A percentile compares a stretch with the other conserved stretches of the same genome.
phyloP scores from a whole-genome alignment of 1,284 basidiomycete species.

The Moesziomyces antarcticus region DNA sequence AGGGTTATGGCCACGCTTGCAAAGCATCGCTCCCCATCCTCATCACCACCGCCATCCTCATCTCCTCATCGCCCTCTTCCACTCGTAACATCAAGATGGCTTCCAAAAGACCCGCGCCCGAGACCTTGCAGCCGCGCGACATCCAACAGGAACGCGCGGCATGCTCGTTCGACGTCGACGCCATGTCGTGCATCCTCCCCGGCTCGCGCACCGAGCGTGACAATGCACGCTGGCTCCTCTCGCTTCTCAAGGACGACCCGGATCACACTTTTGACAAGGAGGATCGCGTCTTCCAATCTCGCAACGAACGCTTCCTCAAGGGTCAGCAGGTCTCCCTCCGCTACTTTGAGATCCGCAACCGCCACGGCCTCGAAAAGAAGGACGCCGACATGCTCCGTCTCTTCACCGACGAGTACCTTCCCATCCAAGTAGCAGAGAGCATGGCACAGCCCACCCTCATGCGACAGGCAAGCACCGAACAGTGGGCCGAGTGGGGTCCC shows the following conservation, averaged over 20 bases:
- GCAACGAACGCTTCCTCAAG: conserved; percentile 50
- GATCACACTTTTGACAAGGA: conserved; percentile 52
- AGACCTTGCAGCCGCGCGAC: conserved; percentile 45
- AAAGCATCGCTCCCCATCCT: background rate
- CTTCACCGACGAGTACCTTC: conserved; percentile 56
- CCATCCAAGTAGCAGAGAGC: conserved; percentile 56
- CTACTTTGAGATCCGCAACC: conserved; percentile 56
- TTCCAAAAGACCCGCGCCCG: conserved; percentile 38
- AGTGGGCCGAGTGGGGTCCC: conserved; percentile 54
- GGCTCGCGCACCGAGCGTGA: conserved; percentile 42
- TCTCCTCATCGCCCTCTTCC: background rate
- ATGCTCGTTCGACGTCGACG: conserved; percentile 51
- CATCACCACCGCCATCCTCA: background rate
- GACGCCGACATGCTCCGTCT: conserved; percentile 53
- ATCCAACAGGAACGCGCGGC: conserved; percentile 38
- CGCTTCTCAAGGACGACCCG: conserved; percentile 44
- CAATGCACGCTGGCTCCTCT: conserved; percentile 51
- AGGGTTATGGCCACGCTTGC: conserved; percentile 2
- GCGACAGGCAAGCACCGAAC: conserved; percentile 46
- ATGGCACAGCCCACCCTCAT: conserved; percentile 58
- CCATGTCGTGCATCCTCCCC: conserved; percentile 54
- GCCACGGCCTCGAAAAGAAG: conserved; percentile 52
- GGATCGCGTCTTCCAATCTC: conserved; percentile 50
- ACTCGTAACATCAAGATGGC: conserved; percentile 8
- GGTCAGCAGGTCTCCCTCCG: conserved; percentile 51